Conservation (phyloP, 176 grass and related monocot species). For the Microstegium vimineum region DNA sequence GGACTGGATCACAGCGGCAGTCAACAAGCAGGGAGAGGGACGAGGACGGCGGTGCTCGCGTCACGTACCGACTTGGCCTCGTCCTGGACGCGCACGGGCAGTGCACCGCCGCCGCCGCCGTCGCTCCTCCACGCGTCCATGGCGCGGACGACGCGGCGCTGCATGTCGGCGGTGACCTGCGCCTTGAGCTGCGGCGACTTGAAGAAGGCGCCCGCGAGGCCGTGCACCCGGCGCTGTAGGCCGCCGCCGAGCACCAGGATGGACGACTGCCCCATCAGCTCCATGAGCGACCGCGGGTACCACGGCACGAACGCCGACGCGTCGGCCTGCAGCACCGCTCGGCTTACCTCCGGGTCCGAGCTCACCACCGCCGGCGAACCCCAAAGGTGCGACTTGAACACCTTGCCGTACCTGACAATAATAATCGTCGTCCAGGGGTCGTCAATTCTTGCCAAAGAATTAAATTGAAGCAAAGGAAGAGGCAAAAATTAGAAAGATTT, state of each 20-base stretch:
- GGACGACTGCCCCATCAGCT: constrained; percentile 92
- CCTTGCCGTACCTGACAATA: constrained; percentile 56
- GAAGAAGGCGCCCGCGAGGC: constrained; percentile 88
- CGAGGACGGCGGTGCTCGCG: neutral
- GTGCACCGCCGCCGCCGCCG: neutral
- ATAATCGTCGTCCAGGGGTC: too few species aligned
- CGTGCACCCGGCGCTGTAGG: constrained; percentile 78
- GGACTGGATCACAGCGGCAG: neutral
- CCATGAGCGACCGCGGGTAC: constrained; percentile 90
- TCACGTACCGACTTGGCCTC: constrained; percentile 69
- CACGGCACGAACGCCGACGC: constrained; percentile 75
- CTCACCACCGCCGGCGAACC: constrained; percentile 73
- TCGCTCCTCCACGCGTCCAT: neutral
- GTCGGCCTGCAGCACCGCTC: constrained; percentile 72
- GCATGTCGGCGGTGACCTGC: constrained; percentile 82
- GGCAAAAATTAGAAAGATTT: neutral
- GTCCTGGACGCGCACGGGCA: constrained; percentile 25
- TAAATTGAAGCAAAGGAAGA: neutral
- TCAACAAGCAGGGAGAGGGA: neutral
- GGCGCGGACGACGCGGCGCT: constrained; percentile 32
- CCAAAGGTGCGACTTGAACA: constrained; percentile 91
- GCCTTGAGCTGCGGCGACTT: constrained; percentile 72
- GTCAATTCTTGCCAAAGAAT: neutral
- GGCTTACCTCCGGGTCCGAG: constrained; percentile 80
- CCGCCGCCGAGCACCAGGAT: constrained; percentile 79